Conservation (phyloP, 176 grass and related monocot species). For the Phragmites australis region DNA sequence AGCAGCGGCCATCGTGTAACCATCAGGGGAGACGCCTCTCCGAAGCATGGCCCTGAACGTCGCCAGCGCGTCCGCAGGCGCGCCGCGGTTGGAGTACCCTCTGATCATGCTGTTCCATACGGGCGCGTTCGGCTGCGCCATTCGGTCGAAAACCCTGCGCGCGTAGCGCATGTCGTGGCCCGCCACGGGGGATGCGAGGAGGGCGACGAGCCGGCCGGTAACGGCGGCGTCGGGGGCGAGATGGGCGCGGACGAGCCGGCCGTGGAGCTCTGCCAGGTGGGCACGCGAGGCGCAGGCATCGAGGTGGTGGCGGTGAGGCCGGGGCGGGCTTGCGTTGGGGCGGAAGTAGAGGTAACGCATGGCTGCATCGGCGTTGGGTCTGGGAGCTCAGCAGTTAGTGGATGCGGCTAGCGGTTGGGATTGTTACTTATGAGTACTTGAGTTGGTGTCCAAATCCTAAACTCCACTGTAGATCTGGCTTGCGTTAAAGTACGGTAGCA, state of each 20-base stretch:
- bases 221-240: slow-evolving; percentile 46
- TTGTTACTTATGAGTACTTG: too few species aligned
- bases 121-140: slow-evolving; percentile 47
- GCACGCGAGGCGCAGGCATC: slow-evolving; percentile 45
- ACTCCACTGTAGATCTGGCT: too few species aligned
- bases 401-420: not conserved
- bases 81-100: slow-evolving; percentile 48
- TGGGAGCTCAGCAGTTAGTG: not conserved
- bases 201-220: slow-evolving; percentile 52
- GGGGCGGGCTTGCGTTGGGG: slow-evolving; percentile 37
- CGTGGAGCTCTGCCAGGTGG: slow-evolving; percentile 65
- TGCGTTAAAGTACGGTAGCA: too few species aligned
- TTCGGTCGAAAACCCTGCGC: slow-evolving; percentile 62
- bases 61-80: slow-evolving; percentile 49
- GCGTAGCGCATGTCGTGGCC: slow-evolving; percentile 44
- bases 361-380: not conserved
- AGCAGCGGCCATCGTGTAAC: slow-evolving; percentile 59
- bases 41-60: slow-evolving; percentile 50
- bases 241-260: slow-evolving; percentile 52
- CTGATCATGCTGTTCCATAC: slow-evolving; percentile 82
- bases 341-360: slow-evolving; percentile 91
- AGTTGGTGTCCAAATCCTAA: too few species aligned
- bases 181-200: slow-evolving; percentile 39
- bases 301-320: slow-evolving; percentile 34
- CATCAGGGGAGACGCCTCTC: slow-evolving; percentile 42